A percentile compares a stretch with the other conserved stretches of the same genome.
Conservation (phyloP, 1,139 yeast species). For the Protomyces inouyei region DNA sequence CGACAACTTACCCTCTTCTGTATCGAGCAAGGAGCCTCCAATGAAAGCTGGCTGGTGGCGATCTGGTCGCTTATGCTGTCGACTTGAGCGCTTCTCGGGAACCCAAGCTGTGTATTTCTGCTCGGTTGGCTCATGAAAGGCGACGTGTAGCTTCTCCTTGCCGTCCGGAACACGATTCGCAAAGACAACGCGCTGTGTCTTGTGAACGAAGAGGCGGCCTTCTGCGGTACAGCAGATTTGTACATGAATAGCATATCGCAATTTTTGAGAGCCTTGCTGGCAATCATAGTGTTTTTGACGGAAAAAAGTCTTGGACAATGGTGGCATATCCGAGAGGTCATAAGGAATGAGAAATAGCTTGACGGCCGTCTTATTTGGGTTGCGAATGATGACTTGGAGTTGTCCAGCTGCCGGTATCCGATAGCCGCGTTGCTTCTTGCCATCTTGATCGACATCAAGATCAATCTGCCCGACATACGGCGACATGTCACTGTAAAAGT, state of each 20-base stretch:
- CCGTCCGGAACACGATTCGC: constrained; percentile 37
- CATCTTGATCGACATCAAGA: constrained; percentile 35
- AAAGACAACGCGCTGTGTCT: constrained; percentile 42
- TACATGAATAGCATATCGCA: constrained; percentile 39
- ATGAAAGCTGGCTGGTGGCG: constrained; percentile 16
- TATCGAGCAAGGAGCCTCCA: constrained; percentile 21
- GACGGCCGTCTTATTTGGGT: constrained; percentile 43
- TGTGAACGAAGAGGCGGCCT: constrained; percentile 41
- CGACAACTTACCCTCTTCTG: neutral
- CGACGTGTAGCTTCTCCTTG: constrained; percentile 19
- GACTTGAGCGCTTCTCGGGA: constrained; percentile 13
- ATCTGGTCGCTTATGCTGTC: constrained; percentile 15
- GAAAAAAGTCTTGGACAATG: constrained; percentile 38
- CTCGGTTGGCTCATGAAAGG: constrained; percentile 8
- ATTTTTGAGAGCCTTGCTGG: constrained; percentile 12
- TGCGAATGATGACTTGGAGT: constrained; percentile 44
- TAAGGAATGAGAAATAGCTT: constrained; percentile 43
- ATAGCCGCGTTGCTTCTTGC: constrained; percentile 40
- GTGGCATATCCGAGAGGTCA: constrained; percentile 39
- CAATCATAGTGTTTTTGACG: constrained; percentile 38
- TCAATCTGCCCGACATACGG: constrained; percentile 46
- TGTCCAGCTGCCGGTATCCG: constrained; percentile 44
- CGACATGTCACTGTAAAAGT: constrained; percentile 41
- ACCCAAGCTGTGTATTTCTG: constrained; percentile 23
- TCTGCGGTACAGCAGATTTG: constrained; percentile 39